Evolutionary conservation across 2,329 filamentous ascomycete species (phyloP), one percentile per base, ranked within the genome.

Genomic region (Cercospora canescens): DNA sequence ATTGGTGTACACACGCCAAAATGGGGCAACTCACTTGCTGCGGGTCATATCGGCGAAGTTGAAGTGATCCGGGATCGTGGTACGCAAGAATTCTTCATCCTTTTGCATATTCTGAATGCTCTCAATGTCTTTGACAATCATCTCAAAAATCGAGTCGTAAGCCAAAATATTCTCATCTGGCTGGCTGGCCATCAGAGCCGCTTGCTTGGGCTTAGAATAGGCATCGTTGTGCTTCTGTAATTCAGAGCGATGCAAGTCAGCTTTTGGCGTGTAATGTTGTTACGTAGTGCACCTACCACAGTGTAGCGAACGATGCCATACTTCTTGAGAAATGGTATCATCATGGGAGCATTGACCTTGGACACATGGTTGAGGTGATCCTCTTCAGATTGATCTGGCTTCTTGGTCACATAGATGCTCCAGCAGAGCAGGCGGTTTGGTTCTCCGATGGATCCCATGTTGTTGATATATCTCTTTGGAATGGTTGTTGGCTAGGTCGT

Each of bases 301-400:
- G 59, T 66, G 34, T 66, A 66, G 5, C 50, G 55, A 1, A 66
- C 64, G n/a, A 61, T 56, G 59, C 64, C 64, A 54, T 66, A 66
- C 26, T 62, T 58, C 59, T 66, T 56, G 5, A 66, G 59, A 21
- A 66, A 57, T 30, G 64, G 64, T 26, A 55, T 56, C 28, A 57
- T 66, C 58, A 66, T 50, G n/a, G 64, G 64, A 21, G 64, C 60
- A 57, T 66, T 66, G 35, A 66, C 39, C 6, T 57, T 66, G 7
- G 52, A 55, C 18, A 66, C 50, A 21, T 66, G 64, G 30, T 50
- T 39, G 52, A 62, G 64, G 39, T 62, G 60, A 26, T 41, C 60
- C 21, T 66, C 64, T 14, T 50, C 21, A 11, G 60, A 55, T 34
- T 62, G 50, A 11, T 66, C 50, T 39, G 59, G 28, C 16, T 48